phyloP scores from a whole-genome alignment of 768 basidiomycete genomes.

The Leucosporidium creatinivorum region DNA sequence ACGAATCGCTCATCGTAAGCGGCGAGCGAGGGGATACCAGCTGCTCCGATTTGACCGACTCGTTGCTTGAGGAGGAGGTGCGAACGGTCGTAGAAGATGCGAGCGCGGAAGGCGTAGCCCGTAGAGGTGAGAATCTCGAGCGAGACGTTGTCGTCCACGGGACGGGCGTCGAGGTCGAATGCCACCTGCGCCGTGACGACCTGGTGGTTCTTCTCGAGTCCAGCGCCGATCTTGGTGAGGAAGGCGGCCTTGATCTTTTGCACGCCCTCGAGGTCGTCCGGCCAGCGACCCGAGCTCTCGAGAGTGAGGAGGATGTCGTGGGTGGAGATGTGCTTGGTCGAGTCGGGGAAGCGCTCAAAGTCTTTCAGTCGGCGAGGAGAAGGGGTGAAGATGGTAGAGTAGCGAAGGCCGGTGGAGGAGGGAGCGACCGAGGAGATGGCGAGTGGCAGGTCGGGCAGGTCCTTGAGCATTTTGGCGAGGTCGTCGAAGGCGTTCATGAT shows the following conservation, averaged over 20 bases:
- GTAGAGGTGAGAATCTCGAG: conserved; percentile 71
- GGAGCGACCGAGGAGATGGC: conserved; percentile 68
- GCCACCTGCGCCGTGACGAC: conserved; percentile 48
- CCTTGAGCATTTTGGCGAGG: conserved; percentile 67
- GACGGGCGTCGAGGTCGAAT: conserved; percentile 51
- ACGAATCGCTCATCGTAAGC: conserved; percentile 65
- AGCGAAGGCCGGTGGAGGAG: conserved; percentile 64
- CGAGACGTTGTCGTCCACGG: conserved; percentile 59
- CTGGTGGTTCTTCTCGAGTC: conserved; percentile 52
- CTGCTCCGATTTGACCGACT: conserved; percentile 52
- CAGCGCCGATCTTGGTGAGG: conserved; percentile 67
- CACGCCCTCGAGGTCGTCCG: conserved; percentile 83
- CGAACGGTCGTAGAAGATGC: conserved; percentile 84
- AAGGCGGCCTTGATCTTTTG: conserved; percentile 92
- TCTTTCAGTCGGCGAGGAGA: conserved; percentile 54
- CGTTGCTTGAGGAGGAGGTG: conserved; percentile 60
- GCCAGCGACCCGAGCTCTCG: conserved; percentile 88
- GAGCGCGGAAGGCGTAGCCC: conserved; percentile 78
- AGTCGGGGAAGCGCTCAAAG: conserved; percentile 17
- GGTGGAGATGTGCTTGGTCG: conserved; percentile 51
- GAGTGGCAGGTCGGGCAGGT: conserved; percentile 65
- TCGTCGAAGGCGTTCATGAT: conserved; percentile 71
- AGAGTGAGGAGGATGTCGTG: conserved; percentile 78
- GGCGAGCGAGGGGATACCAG: conserved; percentile 19
- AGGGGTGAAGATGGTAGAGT: conserved; percentile 73